Conservation (phyloP, 2,329 filamentous ascomycete genomes). For the Fusarium phyllophilum region DNA sequence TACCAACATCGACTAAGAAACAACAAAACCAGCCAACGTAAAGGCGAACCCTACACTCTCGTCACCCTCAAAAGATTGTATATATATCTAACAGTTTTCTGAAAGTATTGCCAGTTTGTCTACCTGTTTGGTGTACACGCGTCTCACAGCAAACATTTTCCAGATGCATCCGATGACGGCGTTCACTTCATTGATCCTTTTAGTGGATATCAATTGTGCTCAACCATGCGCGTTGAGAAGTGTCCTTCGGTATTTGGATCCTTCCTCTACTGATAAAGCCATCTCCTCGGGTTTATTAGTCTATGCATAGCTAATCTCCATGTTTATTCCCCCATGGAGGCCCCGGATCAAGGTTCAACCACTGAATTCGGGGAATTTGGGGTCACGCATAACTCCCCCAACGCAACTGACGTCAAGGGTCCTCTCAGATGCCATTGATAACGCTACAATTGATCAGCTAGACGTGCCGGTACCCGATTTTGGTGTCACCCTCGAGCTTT, state of each 20-base stretch:
- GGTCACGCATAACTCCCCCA: neutral
- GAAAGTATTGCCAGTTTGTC: too few species aligned
- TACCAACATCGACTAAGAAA: too few species aligned
- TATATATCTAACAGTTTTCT: rapidly evolving
- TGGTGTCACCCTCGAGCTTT: neutral
- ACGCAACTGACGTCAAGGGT: neutral
- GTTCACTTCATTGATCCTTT: neutral
- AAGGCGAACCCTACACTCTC: rapidly evolving
- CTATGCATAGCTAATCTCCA: constrained; percentile 1
- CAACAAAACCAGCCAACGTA: too few species aligned
- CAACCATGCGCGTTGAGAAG: neutral
- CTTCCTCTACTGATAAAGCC: neutral
- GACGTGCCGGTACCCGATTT: constrained; percentile 20
- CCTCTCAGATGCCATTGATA: neutral
- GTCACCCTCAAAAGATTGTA: rapidly evolving
- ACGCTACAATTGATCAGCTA: neutral
- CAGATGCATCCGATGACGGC: neutral
- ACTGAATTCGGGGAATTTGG: neutral
- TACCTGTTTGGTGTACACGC: neutral
- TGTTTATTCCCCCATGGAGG: constrained; percentile 1
- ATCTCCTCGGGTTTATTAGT: neutral
- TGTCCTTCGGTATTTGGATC: neutral
- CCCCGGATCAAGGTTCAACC: constrained; percentile 21
- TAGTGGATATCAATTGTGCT: neutral
- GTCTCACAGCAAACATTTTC: neutral